Evolutionary conservation across 768 basidiomycete species (phyloP).

Genomic region (Psilocybe sp.): DNA sequence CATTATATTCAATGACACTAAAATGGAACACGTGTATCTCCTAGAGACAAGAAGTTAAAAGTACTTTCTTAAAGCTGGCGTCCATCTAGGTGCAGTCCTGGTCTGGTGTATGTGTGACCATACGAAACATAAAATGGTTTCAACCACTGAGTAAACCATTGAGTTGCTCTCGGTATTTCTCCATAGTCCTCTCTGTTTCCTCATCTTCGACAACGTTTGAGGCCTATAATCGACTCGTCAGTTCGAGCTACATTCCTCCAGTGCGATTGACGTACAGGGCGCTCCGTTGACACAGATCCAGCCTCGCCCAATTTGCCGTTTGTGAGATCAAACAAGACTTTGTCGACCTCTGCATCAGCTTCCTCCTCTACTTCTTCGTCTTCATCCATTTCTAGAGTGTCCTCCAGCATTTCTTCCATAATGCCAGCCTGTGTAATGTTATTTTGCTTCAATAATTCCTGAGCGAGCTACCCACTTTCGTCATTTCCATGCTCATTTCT

Average conservation of each 20-base stretch:
- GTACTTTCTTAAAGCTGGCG: too few relatives aligned
- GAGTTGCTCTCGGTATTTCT: constrained; percentile 85
- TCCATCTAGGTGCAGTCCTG: too few relatives aligned
- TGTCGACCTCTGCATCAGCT: constrained; percentile 96
- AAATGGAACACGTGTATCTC: too few relatives aligned
- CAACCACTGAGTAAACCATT: constrained; percentile 77
- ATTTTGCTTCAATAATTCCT: not conserved
- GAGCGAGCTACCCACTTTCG: constrained; percentile 55
- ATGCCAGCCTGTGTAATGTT: constrained; percentile 73
- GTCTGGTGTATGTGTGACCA: too few relatives aligned
- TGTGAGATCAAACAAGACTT: constrained; percentile 92
- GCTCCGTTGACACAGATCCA: constrained; percentile 64
- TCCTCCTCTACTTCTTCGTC: constrained; percentile 96
- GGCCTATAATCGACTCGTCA: constrained; percentile 33
- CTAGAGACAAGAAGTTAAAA: too few relatives aligned
- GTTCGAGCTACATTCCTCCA: constrained; percentile 3
- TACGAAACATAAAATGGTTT: too few relatives aligned
- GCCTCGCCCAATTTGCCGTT: constrained; percentile 93
- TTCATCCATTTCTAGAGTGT: constrained; percentile 86
- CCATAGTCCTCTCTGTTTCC: constrained; percentile 85
- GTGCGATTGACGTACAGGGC: constrained; percentile 59
- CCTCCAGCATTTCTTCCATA: constrained; percentile 97
- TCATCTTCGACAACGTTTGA: constrained; percentile 72
- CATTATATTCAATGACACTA: too few relatives aligned
- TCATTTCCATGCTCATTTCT: constrained; percentile 99